Evolutionary conservation across 495 filamentous ascomycete genomes (phyloP).

Genomic region (Penicillium coprophilum): DNA sequence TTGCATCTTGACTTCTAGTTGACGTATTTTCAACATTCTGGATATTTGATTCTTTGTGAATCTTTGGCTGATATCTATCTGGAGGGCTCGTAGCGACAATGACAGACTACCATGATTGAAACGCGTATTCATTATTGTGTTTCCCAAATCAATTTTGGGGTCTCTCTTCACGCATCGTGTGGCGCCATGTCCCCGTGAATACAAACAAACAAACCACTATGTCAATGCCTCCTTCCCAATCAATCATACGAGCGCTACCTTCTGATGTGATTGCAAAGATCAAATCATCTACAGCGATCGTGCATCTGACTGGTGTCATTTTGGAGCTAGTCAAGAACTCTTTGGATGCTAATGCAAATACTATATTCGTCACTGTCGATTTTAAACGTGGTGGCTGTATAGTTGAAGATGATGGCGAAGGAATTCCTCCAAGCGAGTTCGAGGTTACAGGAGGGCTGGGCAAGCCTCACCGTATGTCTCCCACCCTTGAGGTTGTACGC

Average conservation of each 20-base stretch:
- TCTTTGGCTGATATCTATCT: neutral
- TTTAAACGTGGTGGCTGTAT: conserved; percentile 74
- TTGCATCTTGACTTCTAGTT: conserved; percentile 17
- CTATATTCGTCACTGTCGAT: conserved; percentile 71
- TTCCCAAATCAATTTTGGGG: neutral
- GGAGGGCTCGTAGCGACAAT: neutral
- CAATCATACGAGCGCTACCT: conserved; percentile 67
- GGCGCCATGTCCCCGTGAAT: conserved; percentile 1
- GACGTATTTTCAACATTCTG: neutral
- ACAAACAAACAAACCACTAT: neutral
- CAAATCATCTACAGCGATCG: conserved; percentile 78
- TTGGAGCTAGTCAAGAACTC: conserved; percentile 80
- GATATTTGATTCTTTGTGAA: neutral
- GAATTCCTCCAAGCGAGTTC: conserved; percentile 75
- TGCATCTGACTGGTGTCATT: conserved; percentile 69
- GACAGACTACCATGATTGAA: neutral
- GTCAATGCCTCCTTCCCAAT: conserved; percentile 24
- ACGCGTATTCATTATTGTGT: neutral
- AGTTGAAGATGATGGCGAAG: conserved; percentile 85
- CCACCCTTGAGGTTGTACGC: neutral
- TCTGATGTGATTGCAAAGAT: conserved; percentile 78
- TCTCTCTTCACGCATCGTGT: neutral
- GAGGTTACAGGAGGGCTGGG: conserved; percentile 67
- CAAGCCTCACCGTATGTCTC: conserved; percentile 65
- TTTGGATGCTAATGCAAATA: conserved; percentile 75